Base-by-base conservation (phyloP, 306 rosid species). In the Casuarina cunninghamiana region DNA sequence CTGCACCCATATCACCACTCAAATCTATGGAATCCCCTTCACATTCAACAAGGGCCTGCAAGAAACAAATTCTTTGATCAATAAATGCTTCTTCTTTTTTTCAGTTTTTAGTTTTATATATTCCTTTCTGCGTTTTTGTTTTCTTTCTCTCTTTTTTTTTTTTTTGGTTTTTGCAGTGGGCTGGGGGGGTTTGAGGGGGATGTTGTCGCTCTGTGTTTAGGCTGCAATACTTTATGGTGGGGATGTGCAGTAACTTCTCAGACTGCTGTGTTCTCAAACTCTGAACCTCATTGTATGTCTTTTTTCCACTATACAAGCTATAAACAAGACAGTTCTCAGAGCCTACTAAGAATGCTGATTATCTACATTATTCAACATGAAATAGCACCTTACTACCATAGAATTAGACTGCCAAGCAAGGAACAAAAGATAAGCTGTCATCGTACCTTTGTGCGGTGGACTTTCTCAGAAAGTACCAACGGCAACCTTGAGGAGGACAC, bases 21-120 rank as follows among this genome's bases (percentile, higher is more conserved):
- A 91, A 86, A 82, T 95, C 97, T 79, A 95, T 92, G 49, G 98
- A 91, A 78, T 88, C 94, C 82, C 94, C 96, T 91, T 92, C 97
- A 85, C 97, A 91, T 82, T 95, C 98, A 81, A 95, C 80, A 67
- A 95, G 97, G 15, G 92, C 97, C 98, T 92, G 88, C 82, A 79
- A 49, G 55, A 83, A 73, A 49, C 67, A 73, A 78, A 79, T 32
- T 75, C 42, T 72, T 61, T 76, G 12, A 71, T 78, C 32, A 89
- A 63, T 69, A 54, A 54, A 37, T 9, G 65, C 10, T 38, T 10
- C 10, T 38, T 10, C 38, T 41, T 16, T 67, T 49, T 83, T 73
- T 62, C 42, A 58, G 3, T 15, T 51, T 51, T 12, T 51, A 26
- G 32, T 26, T 26, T 26, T 26, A 26, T 26, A 26, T 26, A 26